Base-by-base conservation (phyloP, 352 stramenopile genomes). In the Globisporangium uncinulatum region DNA sequence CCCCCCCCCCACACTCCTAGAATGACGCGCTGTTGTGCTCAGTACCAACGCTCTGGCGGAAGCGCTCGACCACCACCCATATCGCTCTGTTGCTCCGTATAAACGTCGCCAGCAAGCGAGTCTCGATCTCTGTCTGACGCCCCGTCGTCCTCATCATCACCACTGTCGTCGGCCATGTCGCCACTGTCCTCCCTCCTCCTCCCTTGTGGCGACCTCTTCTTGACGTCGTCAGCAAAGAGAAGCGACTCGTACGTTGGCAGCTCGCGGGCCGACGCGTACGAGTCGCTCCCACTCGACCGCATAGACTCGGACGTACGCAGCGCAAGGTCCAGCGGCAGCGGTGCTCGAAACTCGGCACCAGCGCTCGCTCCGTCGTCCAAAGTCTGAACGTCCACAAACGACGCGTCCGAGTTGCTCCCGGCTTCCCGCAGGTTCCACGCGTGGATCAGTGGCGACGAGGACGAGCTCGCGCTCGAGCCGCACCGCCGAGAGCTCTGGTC, bases 181-280 rank as follows among this genome's bases (percentile, higher is more conserved):
- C 64, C 61, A 6, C 34, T 49, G 3, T 59, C 62, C 54, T 77
- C 61, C 4, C 69, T 66, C 6, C 44, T 59, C 59, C 56, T 73
- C 2, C 7, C 37, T 19, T 32, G 44, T 6, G 20, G 24, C 5
- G 51, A 52, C 8, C 36, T 24, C 8, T n/a, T 60, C 20, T 53
- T 20, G 5, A 8, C 24, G 21, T 61, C 59, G 20, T 59, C 55
- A 2, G 48, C 39, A 17, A 66, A 66, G 15, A 66, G 32, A n/a
- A 51, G 39, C 36, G 59, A 66, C 37, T 63, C 54, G 44, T 64
- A 60, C 24, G 42, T 53, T 6, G 20, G 14, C 15, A 61, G 39
- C 21, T 70, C 59, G 4, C 49, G 63, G 2, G 42, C 37, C 4
- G 67, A 74, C 11, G 67, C 64, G 45, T 75, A 75, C 54, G 67